Base-by-base conservation (phyloP, 768 basidiomycete genomes). In the Mycena capillaripes region DNA sequence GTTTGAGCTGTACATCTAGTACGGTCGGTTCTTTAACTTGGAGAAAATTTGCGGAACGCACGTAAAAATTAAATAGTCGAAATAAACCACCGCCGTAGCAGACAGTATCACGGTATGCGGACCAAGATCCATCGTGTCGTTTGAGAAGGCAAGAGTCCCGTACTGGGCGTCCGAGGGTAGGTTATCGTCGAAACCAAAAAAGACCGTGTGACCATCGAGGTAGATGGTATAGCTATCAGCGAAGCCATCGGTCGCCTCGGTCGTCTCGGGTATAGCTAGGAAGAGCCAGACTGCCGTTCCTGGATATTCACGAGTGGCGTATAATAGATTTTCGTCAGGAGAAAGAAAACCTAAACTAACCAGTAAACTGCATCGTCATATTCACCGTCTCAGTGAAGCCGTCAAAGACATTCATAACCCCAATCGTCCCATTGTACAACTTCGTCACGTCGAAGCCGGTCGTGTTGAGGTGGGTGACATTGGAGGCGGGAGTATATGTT, bases 341-440 rank as follows among this genome's bases (percentile, higher is more conserved):
- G n/a, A n/a, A n/a, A n/a, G n/a, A n/a, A n/a, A n/a, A n/a, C n/a
- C n/a, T n/a, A 36, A 36, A 46, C 69, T 10, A 44, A 74, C 73
- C 73, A 30, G 73, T 74, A 30, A 74, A 74, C 44, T 52, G 29
- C 23, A 74, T 9, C 16, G 66, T 74, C 73, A 74, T 71, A 16
- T 74, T 74, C 6, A 74, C 58, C 12, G 21, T 36, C 2, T 44
- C 36, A 12, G 53, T 50, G n/a, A n/a, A n/a, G n/a, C n/a, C n/a
- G n/a, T n/a, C n/a, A n/a, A n/a, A n/a, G 6, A 27, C 50, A 23
- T 71, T 74, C 65, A 74, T 66, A 11, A 71, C 9, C 36, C 46
- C 56, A 11, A 74, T 58, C 23, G 73, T 75, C 16, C 73, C 73
- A 52, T 75, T 75, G 61, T 75, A 75, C 23, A 75, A 66, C 62